Percentiles rank a stretch among this genome's conserved stretches.
phyloP scores from a whole-genome alignment of 2,329 filamentous ascomycete genomes.

The Cytospora chrysosperma region DNA sequence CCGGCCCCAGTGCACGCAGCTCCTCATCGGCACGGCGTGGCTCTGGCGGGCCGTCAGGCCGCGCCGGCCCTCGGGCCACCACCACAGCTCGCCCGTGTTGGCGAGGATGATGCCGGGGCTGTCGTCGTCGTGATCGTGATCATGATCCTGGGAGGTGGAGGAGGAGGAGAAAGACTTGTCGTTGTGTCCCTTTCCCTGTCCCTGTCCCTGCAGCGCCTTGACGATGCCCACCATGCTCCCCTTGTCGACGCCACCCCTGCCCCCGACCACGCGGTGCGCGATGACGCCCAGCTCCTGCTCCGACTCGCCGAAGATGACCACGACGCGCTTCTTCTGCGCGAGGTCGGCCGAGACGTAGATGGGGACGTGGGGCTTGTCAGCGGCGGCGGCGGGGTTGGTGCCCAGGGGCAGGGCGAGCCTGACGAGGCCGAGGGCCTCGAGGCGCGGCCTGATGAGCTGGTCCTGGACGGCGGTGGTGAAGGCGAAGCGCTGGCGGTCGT shows the following conservation, averaged over 20 bases:
- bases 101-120: conserved; percentile 64
- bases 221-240: conserved; percentile 71
- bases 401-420: conserved; percentile 62
- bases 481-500: conserved; percentile 70
- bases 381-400: no score
- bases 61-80: conserved; percentile 64
- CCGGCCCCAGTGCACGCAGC: conserved; percentile 57
- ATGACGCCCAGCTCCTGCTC: conserved; percentile 72
- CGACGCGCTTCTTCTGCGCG: conserved; percentile 56
- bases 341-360: conserved; percentile 64
- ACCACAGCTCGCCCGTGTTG: conserved; percentile 75
- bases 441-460: conserved; percentile 59
- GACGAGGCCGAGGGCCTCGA: conserved; percentile 59
- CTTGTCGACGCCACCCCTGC: conserved; percentile 62
- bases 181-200: no score
- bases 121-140: conserved; percentile 39
- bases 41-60: conserved; percentile 60
- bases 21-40: conserved; percentile 58
- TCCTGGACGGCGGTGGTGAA: conserved; percentile 70
- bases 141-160: no score
- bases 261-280: conserved; percentile 65
- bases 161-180: no score
- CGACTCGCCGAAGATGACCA: conserved; percentile 73
- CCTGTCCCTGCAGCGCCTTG: conserved; percentile 40
- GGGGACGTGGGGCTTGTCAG: conserved; percentile 58